Evolutionary conservation across 306 rosid genomes (phyloP), one percentile per base, ranked within the genome.

Genomic region (Abrus precatorius): DNA sequence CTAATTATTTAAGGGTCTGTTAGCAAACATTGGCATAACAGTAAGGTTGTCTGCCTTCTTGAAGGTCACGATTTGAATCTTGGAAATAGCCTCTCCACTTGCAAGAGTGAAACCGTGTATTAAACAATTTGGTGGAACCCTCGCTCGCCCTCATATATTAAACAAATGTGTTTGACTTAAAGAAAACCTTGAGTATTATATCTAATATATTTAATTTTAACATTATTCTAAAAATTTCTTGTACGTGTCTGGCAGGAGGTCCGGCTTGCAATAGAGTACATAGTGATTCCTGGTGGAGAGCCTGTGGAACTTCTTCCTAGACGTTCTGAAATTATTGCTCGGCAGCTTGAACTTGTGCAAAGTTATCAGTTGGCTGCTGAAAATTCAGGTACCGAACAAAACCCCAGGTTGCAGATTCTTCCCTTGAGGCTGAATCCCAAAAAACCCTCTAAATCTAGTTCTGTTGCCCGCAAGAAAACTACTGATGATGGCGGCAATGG

Each of bases 221-320:
- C 29, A 68, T 45, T 13, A 1, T 63, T 12, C 61, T 1, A 54
- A 28, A 0, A 27, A 53, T 73, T 53, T 53, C 41, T 27, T 59
- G 76, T 57, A 55, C 54, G 78, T 73, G 30, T 65, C 27, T 78
- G 68, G 56, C 75, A 96, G 99, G 99, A 96, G 97, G 99, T 93
- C 62, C 90, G 99, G 74, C 97, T 96, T 48, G 99, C 98, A 33
- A 96, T 96, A 13, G 99, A 96, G 84, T 93, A 96, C 82, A 96
- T 96, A 0, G 99, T 96, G 79, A 96, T 96, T 84, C 99, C 99
- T 62, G 99, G 99, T 38, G 98, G 99, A 84, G 99, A 96, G 78
- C 85, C 98, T 2, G 99, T 96, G 30, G 99, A 96, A 86, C 99
- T 96, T 84, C 99, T 96, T 62, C 98, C 99, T 14, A 90, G 99